These are phyloP conservation scores for Sarocladium kiliense DNA, from an alignment of 2,329 filamentous ascomycete genomes.

Conservation along the genomic window DNA sequence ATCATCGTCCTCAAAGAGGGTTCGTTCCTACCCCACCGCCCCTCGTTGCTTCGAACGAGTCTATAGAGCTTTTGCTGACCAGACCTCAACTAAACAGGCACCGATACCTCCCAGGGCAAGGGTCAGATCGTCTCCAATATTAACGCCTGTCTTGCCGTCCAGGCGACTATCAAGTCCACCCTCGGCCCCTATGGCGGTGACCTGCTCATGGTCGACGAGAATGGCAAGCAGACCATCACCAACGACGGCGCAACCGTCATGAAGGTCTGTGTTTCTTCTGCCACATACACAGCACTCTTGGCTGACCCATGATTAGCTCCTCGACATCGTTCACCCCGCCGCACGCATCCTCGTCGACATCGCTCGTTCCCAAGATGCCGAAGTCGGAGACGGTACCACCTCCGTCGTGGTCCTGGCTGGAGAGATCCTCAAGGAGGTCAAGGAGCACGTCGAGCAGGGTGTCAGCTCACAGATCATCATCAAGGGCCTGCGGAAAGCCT, in stretches of 20 bases:
- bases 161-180: slow-evolving; percentile 92
- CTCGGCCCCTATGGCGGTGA: slow-evolving; percentile 96
- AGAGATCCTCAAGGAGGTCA: slow-evolving; percentile 94
- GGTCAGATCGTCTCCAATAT: slow-evolving; percentile 97
- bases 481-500: slow-evolving; percentile 87
- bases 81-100: slow-evolving; percentile 53
- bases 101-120: slow-evolving; percentile 94
- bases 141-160: slow-evolving; percentile 94
- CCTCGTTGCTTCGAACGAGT: slow-evolving; percentile 12
- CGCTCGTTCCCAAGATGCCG: slow-evolving; percentile 95
- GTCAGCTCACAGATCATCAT: slow-evolving; percentile 97
- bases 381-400: slow-evolving; percentile 96
- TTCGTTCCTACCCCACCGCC: slow-evolving; percentile 48
- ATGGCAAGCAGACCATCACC: slow-evolving; percentile 94
- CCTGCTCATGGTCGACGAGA: slow-evolving; percentile 89
- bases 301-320: slow-evolving; percentile 52
- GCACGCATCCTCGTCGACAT: slow-evolving; percentile 97
- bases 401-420: slow-evolving; percentile 97
- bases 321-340: slow-evolving; percentile 97
- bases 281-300: background rate
- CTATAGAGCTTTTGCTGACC: slow-evolving; percentile 15
- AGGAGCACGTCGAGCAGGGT: slow-evolving; percentile 92
- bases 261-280: slow-evolving; percentile 60
- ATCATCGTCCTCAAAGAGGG: slow-evolving; percentile 98
- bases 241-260: slow-evolving; percentile 99